Evolutionary conservation across 768 basidiomycete genomes (phyloP), one percentile per base, ranked within the genome.

Genomic region (Tephrocybe rancida): DNA sequence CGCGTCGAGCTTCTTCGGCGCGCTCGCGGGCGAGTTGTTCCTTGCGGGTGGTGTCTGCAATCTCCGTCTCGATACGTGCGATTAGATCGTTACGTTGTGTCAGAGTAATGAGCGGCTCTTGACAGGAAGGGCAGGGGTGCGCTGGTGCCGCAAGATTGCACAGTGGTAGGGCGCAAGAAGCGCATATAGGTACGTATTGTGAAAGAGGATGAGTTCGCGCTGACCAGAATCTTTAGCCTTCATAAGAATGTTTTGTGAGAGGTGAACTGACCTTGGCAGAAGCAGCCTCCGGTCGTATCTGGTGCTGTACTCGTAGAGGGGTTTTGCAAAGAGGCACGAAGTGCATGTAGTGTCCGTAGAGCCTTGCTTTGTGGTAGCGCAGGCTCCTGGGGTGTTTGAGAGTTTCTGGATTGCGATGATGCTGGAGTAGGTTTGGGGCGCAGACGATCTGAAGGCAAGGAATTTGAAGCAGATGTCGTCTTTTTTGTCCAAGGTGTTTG

Each of bases 201-300:
- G 87, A 89, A n/a, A 90, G 69, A 1, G 67, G 52, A 51, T 90
- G 87, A 19, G 71, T 67, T 43, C 83, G 72, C 2, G 86, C 87
- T 88, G 22, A 6, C 7, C 13, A 30, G 29, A 30, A 13, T 30
- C 29, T 26, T 44, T 21, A 38, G 18, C n/a, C n/a, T n/a, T 22
- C 10, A 27, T 19, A 16, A 2, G 25, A 9, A 7, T 24, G 16
- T 22, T 22, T 24, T 9, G n/a, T 35, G 11, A 9, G 30, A 37
- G 5, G 35, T 37, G 45, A 25, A 59, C 69, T 27, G 48, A 83
- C 87, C 85, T 71, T 83, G 81, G 59, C 87, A 90, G 61, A 86
- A 89, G 61, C 87, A 90, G 0, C 87, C 86, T 3, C 83, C 82
- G 35, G 78, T 80, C 0, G 83, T 79, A 66, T 88, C 86, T 51